Base-by-base conservation (phyloP, 2,329 filamentous ascomycete species). In the Akanthomyces lecanii region DNA sequence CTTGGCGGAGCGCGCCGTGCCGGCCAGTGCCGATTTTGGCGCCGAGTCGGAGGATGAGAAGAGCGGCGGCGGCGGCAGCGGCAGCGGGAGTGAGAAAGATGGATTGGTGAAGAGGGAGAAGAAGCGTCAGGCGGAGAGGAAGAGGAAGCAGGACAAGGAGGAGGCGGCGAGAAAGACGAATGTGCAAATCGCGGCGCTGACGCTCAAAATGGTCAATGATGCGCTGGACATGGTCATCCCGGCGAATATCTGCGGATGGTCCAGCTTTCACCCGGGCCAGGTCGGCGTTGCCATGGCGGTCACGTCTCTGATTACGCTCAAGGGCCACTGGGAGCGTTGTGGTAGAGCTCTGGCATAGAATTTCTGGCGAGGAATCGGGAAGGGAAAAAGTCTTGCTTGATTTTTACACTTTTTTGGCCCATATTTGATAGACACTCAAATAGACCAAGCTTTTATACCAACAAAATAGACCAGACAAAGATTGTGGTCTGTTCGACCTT, bases 161-260 rank as follows among this genome's bases (percentile, higher is more conserved):
- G 73, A 75, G 23, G 70, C 69, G 73, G 69, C 70, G 40, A 70
- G 65, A 50, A 70, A 75, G 55, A 65, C 73, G 12, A 66, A 67
- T 47, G 68, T 63, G 12, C 70, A 75, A 63, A 70, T 74, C 1
- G 67, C 61, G 23, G 71, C 68, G 1, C 70, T 87, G 2, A 67
- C 76, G 33, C 80, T 82, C 16, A 78, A 79, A 56, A 71, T 88
- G 6, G 64, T 85, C 1, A 79, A 85, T 1, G 85, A 90, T 69
- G 67, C 75, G 7, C 79, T 89, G 57, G 89, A 92, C 71, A 71
- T 90, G 53, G 69, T 86, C 4, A 77, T 90, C 38, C 89, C 89
- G 0, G 84, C 83, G 0, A 76, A 77, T 6, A 76, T 82, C 0
- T 74, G 90, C 16, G 86, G 86, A 0, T 90, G 87, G 87, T 73